Percentiles rank a stretch among this genome's conserved stretches.
Conservation (phyloP, 106 monocot species). For the Iris macrosiphon region DNA sequence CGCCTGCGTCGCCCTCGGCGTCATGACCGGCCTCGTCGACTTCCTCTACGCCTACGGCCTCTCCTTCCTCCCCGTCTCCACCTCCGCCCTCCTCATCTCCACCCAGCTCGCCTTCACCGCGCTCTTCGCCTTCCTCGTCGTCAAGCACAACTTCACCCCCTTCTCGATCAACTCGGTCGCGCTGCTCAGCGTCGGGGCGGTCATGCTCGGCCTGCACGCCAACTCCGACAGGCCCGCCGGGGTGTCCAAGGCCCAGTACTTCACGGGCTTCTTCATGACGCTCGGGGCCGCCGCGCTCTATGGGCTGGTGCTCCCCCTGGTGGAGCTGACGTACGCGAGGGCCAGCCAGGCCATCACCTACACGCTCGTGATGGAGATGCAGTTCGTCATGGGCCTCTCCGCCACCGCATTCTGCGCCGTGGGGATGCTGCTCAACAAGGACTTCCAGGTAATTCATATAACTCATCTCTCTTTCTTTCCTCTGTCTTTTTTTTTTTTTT, state of each 20-base stretch:
- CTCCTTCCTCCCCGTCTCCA: constrained; percentile 16
- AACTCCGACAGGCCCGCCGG: constrained; percentile 12
- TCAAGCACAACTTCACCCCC: constrained; percentile 9
- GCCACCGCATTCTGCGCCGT: constrained; percentile 19
- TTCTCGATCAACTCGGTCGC: constrained; percentile 20
- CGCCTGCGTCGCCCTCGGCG: not conserved
- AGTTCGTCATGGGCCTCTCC: constrained; percentile 14
- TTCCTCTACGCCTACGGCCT: constrained; percentile 27
- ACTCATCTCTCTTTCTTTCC: not conserved
- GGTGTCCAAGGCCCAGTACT: constrained; percentile 5
- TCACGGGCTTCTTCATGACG: constrained; percentile 16
- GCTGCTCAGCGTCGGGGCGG: constrained; percentile 18
- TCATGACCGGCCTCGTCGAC: constrained; percentile 13
- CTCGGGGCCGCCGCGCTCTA: constrained; percentile 9
- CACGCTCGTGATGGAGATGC: constrained; percentile 4
- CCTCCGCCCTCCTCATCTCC: not conserved
- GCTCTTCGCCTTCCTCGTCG: constrained; percentile 15
- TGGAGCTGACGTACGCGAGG: constrained; percentile 20
- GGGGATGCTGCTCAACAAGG: constrained; percentile 18
- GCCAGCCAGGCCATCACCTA: constrained; percentile 5
- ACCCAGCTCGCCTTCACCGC: constrained; percentile 17
- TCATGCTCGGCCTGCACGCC: constrained; percentile 9
- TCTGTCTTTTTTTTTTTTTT: too few species aligned
- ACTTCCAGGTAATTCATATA: constrained; percentile 20
- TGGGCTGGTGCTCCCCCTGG: constrained; percentile 12